Base-by-base conservation (phyloP, 257 asterid species). In the Salvia hispanica region DNA sequence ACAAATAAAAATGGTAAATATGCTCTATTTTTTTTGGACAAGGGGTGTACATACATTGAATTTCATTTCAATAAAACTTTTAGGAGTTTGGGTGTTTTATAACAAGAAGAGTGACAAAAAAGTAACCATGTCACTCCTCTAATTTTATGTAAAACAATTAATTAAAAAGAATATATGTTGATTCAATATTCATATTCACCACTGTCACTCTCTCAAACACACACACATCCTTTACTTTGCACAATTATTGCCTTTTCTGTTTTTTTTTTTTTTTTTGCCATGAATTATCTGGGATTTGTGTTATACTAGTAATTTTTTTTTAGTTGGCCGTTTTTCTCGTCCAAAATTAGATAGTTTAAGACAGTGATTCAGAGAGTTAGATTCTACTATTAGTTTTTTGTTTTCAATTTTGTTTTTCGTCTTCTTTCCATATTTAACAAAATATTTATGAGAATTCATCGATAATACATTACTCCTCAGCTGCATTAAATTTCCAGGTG, bases 11-110 rank as follows among this genome's bases (percentile, higher is more conserved):
- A n/a, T n/a, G n/a, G n/a, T n/a, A n/a, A n/a, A n/a, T n/a, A n/a
- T n/a, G n/a, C n/a, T n/a, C n/a, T n/a, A n/a, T n/a, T n/a, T n/a
- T n/a, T n/a, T n/a, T n/a, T n/a, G n/a, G n/a, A n/a, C n/a, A n/a
- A n/a, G n/a, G n/a, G n/a, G n/a, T n/a, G n/a, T n/a, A n/a, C n/a
- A 64, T 66, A 57, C 64, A 51, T 56, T 76, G 64, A 55, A 75
- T 73, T 77, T 46, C 72, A 67, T 0, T 42, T 66, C 5, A 18
- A n/a, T 58, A 51, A 44, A 28, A 43, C 81, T 76, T 81, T 78
- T 66, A 57, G 57, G 80, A 78, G 82, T 83, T 79, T 84, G 95
- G 90, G 92, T 83, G 87, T 85, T 88, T 77, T 85, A 69, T 81
- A 71, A 73, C 91, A 84, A 81, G 87, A 82, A 78, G 83, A 75